Evolutionary conservation across 495 filamentous ascomycete genomes (phyloP), one percentile per base, ranked within the genome.

Genomic region (Penicillium crystallinum): DNA sequence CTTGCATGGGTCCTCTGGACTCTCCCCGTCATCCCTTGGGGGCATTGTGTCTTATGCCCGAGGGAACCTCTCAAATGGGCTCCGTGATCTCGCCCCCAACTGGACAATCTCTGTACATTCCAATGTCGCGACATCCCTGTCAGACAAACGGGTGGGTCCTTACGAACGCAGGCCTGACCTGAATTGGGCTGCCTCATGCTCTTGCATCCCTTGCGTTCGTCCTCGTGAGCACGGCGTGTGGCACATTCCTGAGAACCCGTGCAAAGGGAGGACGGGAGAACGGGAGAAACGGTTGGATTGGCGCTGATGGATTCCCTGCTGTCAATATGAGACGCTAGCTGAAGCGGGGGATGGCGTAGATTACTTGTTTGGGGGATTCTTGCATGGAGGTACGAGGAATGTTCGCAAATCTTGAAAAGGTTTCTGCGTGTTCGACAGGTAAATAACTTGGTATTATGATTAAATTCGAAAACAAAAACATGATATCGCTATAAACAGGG

Each of bases 181-280:
- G 30, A 38, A 18, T 9, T 12, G 3, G 27, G 2, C 14, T 50
- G 31, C 40, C 21, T 39, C 43, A 39, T 33, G 49, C 37, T 39
- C 29, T 18, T 22, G 18, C 27, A 42, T 53, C 66, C 66, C 66
- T 67, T 69, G 62, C 66, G 46, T 59, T 19, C 31, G 44, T 51
- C 49, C 64, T 65, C 59, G 58, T 67, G 64, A 64, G 45, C 50
- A 55, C 41, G 15, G 40, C 46, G 52, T 59, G 43, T 52, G 35
- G 27, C 33, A 41, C 46, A 44, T 54, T 48, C 48, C 43, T 55
- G 55, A n/a, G n/a, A n/a, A n/a, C 27, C 49, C 49, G 38, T 52
- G 49, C 38, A 22, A 39, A 22, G 43, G 47, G 36, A 40, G 18
- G 19, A n/a, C n/a, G 46, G 17, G 42, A 35, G 23, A 48, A 33